Conservation (phyloP, 331 rosid genomes). For the Malus hybrid region DNA sequence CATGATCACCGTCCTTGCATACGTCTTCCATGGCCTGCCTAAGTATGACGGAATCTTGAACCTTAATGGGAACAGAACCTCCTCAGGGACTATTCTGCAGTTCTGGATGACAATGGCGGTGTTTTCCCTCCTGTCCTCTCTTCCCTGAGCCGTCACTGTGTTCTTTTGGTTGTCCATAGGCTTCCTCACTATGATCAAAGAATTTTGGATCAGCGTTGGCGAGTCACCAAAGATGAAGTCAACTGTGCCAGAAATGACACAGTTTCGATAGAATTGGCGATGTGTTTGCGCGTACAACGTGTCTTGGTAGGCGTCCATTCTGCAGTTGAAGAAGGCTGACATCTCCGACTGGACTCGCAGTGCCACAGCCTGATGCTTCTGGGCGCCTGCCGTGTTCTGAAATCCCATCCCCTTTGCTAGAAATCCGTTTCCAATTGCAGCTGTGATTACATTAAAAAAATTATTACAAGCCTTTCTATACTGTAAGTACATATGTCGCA, state of each 20-base stretch:
- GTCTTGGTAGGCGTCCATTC: slow-evolving; percentile 42
- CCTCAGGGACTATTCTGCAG: slow-evolving; percentile 41
- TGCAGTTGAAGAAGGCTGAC: slow-evolving; percentile 34
- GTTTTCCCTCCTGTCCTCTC: slow-evolving; percentile 1
- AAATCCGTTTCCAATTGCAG: slow-evolving; percentile 27
- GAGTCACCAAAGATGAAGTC: slow-evolving; percentile 53
- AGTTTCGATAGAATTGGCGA: slow-evolving; percentile 41
- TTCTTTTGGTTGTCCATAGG: slow-evolving; percentile 34
- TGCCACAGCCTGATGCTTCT: slow-evolving; percentile 53
- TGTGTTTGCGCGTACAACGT: slow-evolving; percentile 33
- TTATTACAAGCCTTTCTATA: background rate
- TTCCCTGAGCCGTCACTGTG: slow-evolving; percentile 37
- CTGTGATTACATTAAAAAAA: slow-evolving; percentile 8
- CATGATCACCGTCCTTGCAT: slow-evolving; percentile 35
- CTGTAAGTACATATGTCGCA: background rate
- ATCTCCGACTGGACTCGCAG: slow-evolving; percentile 33
- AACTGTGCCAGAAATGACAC: slow-evolving; percentile 38
- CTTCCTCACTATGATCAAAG: slow-evolving; percentile 18
- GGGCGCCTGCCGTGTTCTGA: slow-evolving; percentile 42
- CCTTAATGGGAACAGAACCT: slow-evolving; percentile 11
- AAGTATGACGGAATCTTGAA: slow-evolving; percentile 23
- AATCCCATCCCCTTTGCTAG: slow-evolving; percentile 39
- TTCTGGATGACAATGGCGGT: slow-evolving; percentile 46
- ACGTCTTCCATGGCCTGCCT: slow-evolving; percentile 46
- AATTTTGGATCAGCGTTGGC: slow-evolving; percentile 31